A percentile compares a stretch with the other conserved stretches of the same genome.
Conservation (phyloP, 768 basidiomycete genomes). For the Lactarius deliciosus region DNA sequence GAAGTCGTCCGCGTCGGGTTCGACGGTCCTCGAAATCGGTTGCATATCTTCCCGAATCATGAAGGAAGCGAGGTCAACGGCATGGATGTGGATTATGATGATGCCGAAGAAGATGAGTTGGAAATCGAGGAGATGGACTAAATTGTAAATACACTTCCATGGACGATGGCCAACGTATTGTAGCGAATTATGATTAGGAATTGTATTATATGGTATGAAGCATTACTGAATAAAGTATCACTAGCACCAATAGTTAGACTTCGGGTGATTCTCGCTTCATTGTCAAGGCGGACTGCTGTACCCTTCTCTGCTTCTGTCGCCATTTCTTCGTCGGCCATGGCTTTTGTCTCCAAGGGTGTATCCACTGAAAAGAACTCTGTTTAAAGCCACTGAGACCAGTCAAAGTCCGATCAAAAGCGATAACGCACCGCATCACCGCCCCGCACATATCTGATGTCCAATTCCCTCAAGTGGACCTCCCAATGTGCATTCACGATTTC, state of each 20-base stretch:
- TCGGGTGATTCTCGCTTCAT: neutral
- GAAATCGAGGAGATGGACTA: slow-evolving; percentile 74
- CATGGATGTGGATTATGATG: slow-evolving; percentile 61
- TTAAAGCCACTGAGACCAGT: neutral
- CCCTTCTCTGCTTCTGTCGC: neutral
- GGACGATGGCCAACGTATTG: neutral
- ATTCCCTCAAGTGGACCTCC: slow-evolving; percentile 28
- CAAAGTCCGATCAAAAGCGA: neutral
- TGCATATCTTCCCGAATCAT: slow-evolving; percentile 83
- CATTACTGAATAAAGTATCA: neutral
- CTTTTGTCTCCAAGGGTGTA: slow-evolving; percentile 16
- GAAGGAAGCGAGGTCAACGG: slow-evolving; percentile 50
- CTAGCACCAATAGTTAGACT: neutral
- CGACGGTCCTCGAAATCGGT: slow-evolving; percentile 77
- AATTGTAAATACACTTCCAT: slow-evolving; percentile 6
- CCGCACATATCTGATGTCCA: slow-evolving; percentile 27
- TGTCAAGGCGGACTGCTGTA: neutral
- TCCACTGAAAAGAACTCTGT: slow-evolving; percentile 21
- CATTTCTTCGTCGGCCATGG: slow-evolving; percentile 9
- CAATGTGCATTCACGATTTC: slow-evolving; percentile 33
- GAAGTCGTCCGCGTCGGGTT: slow-evolving; percentile 76
- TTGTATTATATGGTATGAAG: neutral
- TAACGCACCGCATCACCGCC: slow-evolving; percentile 10
- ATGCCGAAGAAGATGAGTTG: slow-evolving; percentile 44
- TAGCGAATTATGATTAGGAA: neutral